Evolutionary conservation across 768 basidiomycete genomes (phyloP), one percentile per base, ranked within the genome.

Genomic region (Boletellus sp.): DNA sequence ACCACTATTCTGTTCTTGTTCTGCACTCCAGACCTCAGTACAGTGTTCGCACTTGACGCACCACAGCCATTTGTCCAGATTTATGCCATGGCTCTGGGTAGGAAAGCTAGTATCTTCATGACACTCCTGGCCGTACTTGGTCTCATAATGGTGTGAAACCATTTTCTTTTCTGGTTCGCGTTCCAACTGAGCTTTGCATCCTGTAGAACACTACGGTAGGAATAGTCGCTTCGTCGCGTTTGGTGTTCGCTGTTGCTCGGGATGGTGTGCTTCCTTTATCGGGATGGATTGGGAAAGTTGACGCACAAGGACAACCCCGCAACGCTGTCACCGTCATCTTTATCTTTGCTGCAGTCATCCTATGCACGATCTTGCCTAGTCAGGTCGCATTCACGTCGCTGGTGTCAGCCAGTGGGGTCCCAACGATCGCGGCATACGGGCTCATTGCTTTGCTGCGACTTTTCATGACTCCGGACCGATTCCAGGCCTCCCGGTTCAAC

Each of bases 41-140:
- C 79, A 0, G 69, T 94, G 24, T 93, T 92, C 64, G 69, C 83
- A 4, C 74, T 94, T 17, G 70, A 80, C 24, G 90, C 92, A 0
- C 93, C 93, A 0, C 92, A 96, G 61, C 93, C 94, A 0, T 96
- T 94, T 56, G 92, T 94, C 12, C 87, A 85, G 57, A 75, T 96
- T 12, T 95, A 94, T 64, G 84, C 84, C 1, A 69, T 91, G 47
- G 90, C 94, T 1, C 69, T 95, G 4, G 93, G 93, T 7, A 84
- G 78, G 61, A 83, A 81, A 12, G 83, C 81, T 0, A 86, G 88
- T 58, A 74, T 90, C 35, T 86, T 96, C 64, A 94, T 95, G 93
- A 93, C 90, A 6, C 68, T 83, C 42, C 76, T 96, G 41, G 91
- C 94, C 2, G 78, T 81, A 32, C 48, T 94, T 28, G 93, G 94